Evolutionary conservation across 352 stramenopile species (phyloP), one percentile per base, ranked within the genome.

Genomic region (Pythium dissotocum): DNA sequence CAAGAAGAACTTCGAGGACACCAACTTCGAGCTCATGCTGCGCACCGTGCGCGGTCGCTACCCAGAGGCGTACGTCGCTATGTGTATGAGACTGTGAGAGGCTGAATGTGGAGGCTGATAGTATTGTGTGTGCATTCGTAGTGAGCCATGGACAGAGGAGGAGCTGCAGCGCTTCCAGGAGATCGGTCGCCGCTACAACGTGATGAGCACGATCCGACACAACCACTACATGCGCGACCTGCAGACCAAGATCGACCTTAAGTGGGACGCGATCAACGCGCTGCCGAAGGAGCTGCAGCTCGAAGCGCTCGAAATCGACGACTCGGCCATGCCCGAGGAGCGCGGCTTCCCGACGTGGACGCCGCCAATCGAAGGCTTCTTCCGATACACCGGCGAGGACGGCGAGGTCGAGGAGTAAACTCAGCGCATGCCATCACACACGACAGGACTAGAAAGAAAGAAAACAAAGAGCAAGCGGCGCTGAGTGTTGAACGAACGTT

Each of bases 231-330:
- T 94, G 87, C 83, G 85, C 58, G 87, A 96, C 77, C 55, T 97
- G 72, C 89, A 95, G 75, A 95, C 81, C 65, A 97, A 97, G 82
- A 95, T 97, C 70, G 89, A 96, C 73, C 78, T 97, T 46, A 96
- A 96, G 76, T 95, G 89, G 87, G 88, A 88, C 30, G 90, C 90
- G 28, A 97, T 97, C 75, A 95, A 95, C 65, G 84, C 88, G 57
- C 76, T 97, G 44, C 90, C 88, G 13, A 76, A 63, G 18, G 80
- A 95, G 55, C 67, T 97, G 60, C 88, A 95, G 76, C 73, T 76
- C 7, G 90, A 96, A 63, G 90, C 90, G 30, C 55, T 94, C 33
- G 81, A 95, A 56, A 63, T 78, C 30, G 90, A 97, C 67, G 65
- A 79, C 18, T 73, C 81, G 56, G 72, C 85, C 9, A 63, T 83